phyloP scores from a whole-genome alignment of 257 asterid species.

The Solanum ossicruentum region DNA sequence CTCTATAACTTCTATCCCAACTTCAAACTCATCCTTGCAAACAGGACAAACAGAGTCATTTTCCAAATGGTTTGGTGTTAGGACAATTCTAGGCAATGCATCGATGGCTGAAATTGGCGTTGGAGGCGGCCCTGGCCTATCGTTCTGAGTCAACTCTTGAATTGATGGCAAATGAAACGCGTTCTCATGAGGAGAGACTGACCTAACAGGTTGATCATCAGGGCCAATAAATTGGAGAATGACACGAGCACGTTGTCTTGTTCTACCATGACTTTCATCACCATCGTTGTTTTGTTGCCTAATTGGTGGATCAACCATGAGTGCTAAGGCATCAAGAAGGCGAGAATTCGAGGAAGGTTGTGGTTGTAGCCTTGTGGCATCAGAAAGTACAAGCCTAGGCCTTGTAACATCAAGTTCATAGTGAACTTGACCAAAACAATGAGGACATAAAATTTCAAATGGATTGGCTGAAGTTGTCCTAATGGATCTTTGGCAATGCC shows the following conservation, averaged over 20 bases:
- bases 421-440: constrained; percentile 41
- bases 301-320: constrained; percentile 28
- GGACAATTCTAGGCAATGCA: constrained; percentile 31
- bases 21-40: constrained; percentile 78
- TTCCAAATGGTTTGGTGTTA: constrained; percentile 23
- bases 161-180: background rate
- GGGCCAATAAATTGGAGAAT: constrained; percentile 56
- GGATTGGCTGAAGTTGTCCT: constrained; percentile 67
- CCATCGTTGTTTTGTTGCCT: background rate
- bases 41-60: constrained; percentile 53
- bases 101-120: constrained; percentile 25
- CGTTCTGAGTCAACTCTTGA: constrained; percentile 25
- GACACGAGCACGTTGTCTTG: constrained; percentile 22
- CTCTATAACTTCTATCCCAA: constrained; percentile 43
- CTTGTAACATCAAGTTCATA: constrained; percentile 56
- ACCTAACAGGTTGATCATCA: constrained; percentile 24
- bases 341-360: constrained; percentile 19
- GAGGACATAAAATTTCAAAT: constrained; percentile 51
- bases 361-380: constrained; percentile 10
- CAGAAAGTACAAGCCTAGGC: constrained; percentile 26
- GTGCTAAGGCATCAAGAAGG: constrained; percentile 37
- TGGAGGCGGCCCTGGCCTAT: constrained; percentile 33
- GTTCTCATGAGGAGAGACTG: constrained; percentile 17
- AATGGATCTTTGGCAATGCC: constrained; percentile 51
- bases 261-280: background rate